Base-by-base conservation (phyloP, 495 filamentous ascomycete genomes). In the Oidiodendron maius region DNA sequence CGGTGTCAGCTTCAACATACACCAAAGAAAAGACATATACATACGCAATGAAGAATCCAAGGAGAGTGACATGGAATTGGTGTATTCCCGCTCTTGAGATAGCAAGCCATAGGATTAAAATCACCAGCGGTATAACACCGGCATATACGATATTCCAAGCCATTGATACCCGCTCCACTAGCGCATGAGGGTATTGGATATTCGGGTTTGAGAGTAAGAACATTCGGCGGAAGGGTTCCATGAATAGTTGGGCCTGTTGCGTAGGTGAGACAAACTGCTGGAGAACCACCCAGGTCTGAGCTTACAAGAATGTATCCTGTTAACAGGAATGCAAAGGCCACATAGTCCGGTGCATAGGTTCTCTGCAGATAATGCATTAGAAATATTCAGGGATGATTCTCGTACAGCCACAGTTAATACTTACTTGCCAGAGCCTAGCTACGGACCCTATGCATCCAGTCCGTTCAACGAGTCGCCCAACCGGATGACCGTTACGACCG, bases 191-290 rank as follows among this genome's bases (percentile, higher is more conserved):
- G 60, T 82, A 95, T 55, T 87, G 82, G 38, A 97, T 89, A 32
- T 83, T 71, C 10, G 83, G 74, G 60, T 96, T 87, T 62, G 87
- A 84, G 47, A 96, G 80, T 46, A 76, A 79, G 61, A 89, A 89
- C 71, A 87, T 76, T 61, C 82, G 89, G 61, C 96, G 91, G 64
- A 97, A 98, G 2, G 93, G 94, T 51, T 82, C 80, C 56, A 85
- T 70, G 47, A 91, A 74, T 47, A 83, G 64, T 67, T 83, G 74
- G 16, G 91, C 72, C 84, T 87, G 52, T 20, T 47, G 28, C 23
- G 21, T 18, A 11, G 24, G 55, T 48, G 17, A 56, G 47, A 13
- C 16, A 25, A 21, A n/a, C 4, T 9, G 18, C 16, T 20, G 4
- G 38, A 21, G 17, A 6, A 21, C 16, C 15, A 5, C 38, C 11